Base-by-base conservation (phyloP, 805 yeast species). In the Novakomyces olei region DNA sequence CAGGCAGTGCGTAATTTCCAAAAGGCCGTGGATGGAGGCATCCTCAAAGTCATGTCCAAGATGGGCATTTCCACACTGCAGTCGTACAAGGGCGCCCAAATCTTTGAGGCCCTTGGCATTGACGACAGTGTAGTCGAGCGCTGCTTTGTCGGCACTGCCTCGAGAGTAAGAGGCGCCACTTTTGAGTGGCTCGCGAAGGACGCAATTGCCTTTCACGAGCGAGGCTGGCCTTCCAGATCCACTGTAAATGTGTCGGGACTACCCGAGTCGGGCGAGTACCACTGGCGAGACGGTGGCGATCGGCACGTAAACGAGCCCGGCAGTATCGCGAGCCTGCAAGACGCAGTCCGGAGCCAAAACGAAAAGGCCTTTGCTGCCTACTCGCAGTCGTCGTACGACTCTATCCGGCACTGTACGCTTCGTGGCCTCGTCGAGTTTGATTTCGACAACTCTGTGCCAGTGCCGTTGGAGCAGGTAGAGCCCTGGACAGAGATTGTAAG, bases 401-500 rank as follows among this genome's bases (percentile, higher is more conserved):
- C 94, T 15, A 76, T 85, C 48, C 73, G 69, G 56, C 71, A 76
- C 50, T 85, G 96, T 64, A 85, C 98, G 10, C 61, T 85, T 43
- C 71, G 98, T 55, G 98, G 98, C 26, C 59, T 85, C 47, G 66
- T 85, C 35, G 96, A 88, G 55, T 74, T 85, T 49, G 95, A 88
- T 55, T 80, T 58, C 48, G 76, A 69, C 28, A 53, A 50, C 41
- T 64, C 80, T 1, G 63, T 61, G 3, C 66, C 83, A 4, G 88
- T 85, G 34, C 95, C 98, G 36, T 59, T 85, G 40, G 98, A 85
- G 49, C 96, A 88, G 58, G 98, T 85, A 43, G 98, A 85, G 61
- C 98, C 98, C 29, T 85, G 98, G 98, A 88, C 96, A 24, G 98
- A 85, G 54, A 85, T 85, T 53, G 98, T 83, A 22, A 72, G 94